phyloP scores from a whole-genome alignment of 2,329 filamentous ascomycete species.

The Xylariaceae sp. region DNA sequence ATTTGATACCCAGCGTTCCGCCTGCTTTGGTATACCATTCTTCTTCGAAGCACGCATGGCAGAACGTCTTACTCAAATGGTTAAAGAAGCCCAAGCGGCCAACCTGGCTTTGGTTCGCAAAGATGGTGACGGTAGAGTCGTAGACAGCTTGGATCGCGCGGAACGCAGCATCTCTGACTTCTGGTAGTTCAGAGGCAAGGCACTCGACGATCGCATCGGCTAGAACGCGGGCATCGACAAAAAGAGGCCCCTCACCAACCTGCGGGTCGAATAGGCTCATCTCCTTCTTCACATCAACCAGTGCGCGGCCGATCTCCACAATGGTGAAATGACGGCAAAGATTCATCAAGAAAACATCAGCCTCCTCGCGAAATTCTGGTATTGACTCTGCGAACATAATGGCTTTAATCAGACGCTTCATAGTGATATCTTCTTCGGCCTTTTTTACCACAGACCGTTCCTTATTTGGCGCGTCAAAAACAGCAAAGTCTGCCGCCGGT shows the following conservation, averaged over 20 bases:
- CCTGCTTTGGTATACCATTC: constrained; percentile 99
- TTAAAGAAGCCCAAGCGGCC: constrained; percentile 79
- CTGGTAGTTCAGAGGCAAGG: constrained; percentile 76
- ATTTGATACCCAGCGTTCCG: constrained; percentile 83
- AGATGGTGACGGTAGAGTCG: constrained; percentile 70
- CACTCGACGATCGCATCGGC: constrained; percentile 89
- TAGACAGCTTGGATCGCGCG: constrained; percentile 74
- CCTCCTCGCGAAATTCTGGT: constrained; percentile 72
- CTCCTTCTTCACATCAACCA: constrained; percentile 74
- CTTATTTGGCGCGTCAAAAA: constrained; percentile 71
- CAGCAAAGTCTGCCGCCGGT: constrained; percentile 63
- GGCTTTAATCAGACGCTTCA: constrained; percentile 87
- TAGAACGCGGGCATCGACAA: constrained; percentile 80
- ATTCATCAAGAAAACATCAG: constrained; percentile 70
- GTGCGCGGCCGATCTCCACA: constrained; percentile 80
- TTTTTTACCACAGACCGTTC: constrained; percentile 85
- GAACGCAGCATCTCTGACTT: constrained; percentile 79
- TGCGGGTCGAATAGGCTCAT: constrained; percentile 78
- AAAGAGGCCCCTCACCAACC: constrained; percentile 80
- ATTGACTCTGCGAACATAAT: constrained; percentile 81
- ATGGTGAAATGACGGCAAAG: constrained; percentile 88
- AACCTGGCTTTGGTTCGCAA: constrained; percentile 69
- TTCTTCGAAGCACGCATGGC: constrained; percentile 92
- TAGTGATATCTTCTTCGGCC: constrained; percentile 71
- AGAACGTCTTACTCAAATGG: constrained; percentile 78